phyloP scores from a whole-genome alignment of 2,329 filamentous ascomycete species.

The Proliferodiscus dingleyae region DNA sequence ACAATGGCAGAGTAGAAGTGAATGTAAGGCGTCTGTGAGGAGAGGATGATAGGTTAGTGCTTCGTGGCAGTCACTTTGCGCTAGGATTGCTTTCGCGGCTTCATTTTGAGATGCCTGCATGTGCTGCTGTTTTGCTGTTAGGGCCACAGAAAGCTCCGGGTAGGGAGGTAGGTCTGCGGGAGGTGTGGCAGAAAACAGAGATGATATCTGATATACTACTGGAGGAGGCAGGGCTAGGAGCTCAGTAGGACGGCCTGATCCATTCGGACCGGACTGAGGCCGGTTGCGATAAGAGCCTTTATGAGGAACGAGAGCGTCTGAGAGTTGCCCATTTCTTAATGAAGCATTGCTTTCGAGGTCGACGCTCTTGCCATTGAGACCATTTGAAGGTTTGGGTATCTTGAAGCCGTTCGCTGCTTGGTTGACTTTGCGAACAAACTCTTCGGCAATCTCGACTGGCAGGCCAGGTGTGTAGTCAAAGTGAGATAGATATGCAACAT shows the following conservation, averaged over 20 bases:
- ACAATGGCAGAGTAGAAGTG: conserved; percentile 71
- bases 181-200: conserved; percentile 66
- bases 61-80: conserved; percentile 48
- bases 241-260: conserved; percentile 15
- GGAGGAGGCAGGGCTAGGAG: conserved; percentile 45
- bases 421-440: conserved; percentile 54
- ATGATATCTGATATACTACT: conserved; percentile 49
- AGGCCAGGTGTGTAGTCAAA: conserved; percentile 70
- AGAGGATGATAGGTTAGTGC: conserved; percentile 76
- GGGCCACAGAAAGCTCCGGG: conserved; percentile 41
- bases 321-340: conserved; percentile 29
- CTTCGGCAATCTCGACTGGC: conserved; percentile 34
- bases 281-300: conserved; percentile 29
- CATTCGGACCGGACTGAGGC: conserved; percentile 28
- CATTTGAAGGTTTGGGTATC: conserved; percentile 34
- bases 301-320: conserved; percentile 42
- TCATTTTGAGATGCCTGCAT: conserved; percentile 29
- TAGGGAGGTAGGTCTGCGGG: conserved; percentile 64
- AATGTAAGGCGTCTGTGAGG: conserved; percentile 73
- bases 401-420: conserved; percentile 46
- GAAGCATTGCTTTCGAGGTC: conserved; percentile 30
- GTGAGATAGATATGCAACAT: conserved; percentile 63
- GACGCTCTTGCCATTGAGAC: conserved; percentile 15
- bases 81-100: conserved; percentile 32
- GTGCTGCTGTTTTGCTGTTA: conserved; percentile 31